Percentiles rank a stretch among this genome's conserved stretches.
These are phyloP conservation scores for Aspergillus wentii DNA, from an alignment of 495 filamentous ascomycete genomes.

Conservation along the genomic window DNA sequence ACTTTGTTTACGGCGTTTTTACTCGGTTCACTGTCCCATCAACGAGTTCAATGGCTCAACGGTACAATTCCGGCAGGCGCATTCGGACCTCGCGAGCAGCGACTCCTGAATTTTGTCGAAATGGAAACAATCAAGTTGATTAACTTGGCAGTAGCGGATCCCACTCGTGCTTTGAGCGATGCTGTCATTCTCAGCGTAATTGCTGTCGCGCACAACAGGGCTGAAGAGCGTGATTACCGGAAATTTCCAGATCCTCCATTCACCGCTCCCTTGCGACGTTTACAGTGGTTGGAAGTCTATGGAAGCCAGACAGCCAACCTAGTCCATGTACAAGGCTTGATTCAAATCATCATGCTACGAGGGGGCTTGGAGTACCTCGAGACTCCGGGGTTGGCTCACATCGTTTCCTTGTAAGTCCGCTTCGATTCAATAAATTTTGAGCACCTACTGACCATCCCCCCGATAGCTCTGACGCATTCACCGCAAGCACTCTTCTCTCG, in stretches of 20 bases:
- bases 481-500: slow-evolving; percentile 20
- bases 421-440: background rate
- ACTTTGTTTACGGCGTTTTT: slow-evolving; percentile 35
- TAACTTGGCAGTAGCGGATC: slow-evolving; percentile 27
- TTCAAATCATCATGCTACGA: slow-evolving; percentile 29
- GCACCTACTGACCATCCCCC: slow-evolving; percentile 6
- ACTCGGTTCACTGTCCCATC: slow-evolving; percentile 36
- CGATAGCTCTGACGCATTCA: slow-evolving; percentile 34
- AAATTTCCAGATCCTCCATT: slow-evolving; percentile 23
- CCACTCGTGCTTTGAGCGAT: slow-evolving; percentile 27
- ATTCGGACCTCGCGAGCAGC: slow-evolving; percentile 22
- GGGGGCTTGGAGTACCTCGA: slow-evolving; percentile 31
- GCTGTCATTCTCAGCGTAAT: slow-evolving; percentile 35
- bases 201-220: slow-evolving; percentile 38
- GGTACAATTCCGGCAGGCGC: slow-evolving; percentile 13
- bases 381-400: slow-evolving; percentile 24
- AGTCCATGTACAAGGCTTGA: slow-evolving; percentile 31
- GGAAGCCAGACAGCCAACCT: slow-evolving; percentile 32
- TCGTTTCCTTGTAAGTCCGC: slow-evolving; percentile 31
- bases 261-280: slow-evolving; percentile 29
- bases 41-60: slow-evolving; percentile 32
- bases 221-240: slow-evolving; percentile 10
- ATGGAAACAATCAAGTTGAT: slow-evolving; percentile 35
- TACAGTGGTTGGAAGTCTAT: slow-evolving; percentile 42
- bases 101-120: slow-evolving; percentile 25